Base-by-base conservation (phyloP, 2,329 filamentous ascomycete species). In the Chalara sp. region DNA sequence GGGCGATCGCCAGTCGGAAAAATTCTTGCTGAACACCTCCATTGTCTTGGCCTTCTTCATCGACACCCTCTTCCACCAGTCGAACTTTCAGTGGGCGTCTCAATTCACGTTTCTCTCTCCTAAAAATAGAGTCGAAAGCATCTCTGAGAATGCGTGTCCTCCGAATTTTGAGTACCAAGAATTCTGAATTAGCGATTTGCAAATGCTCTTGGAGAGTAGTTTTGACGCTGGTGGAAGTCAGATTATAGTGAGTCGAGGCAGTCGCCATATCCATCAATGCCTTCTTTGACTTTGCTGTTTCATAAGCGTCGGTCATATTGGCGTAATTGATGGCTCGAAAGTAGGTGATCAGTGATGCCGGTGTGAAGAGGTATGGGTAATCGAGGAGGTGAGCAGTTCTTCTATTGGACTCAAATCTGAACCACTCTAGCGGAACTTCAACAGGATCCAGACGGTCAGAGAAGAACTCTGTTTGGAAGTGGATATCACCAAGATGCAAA, bases 1-100 rank as follows among this genome's bases (percentile, higher is more conserved):
- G 85, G 1, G 81, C 81, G 59, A 96, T 83, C 13, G 88, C 83
- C 31, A 96, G 70, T 12, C 89, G 83, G 70, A 99, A 97, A 65
- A 96, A 97, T 57, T 99, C 93, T 65, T 96, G 91, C 61, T 96
- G 92, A 1, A 99, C 91, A 56, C 93, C 93, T 42, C 93, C 93
- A 46, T 92, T 89, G 66, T 99, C 93, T 33, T 95, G 81, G 0
- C 93, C 93, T 65, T 95, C 84, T n/a, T n/a, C 35, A 67, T 97
- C 93, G 32, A 89, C 89, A 48, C 76, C 76, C 33, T 89, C 84
- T 63, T 89, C 86, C 4, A 90, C 90, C 51, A 97, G 80, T 47
- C 89, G 84, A 6, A 99, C 85, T 62, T 96, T 96, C 33, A 99
- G 71, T 1, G 93, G 93, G 30, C 89, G 81, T 62, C 92, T 73